Conservation (phyloP, 148 eudicot genomes). For the Rhododendron williamsianum region DNA sequence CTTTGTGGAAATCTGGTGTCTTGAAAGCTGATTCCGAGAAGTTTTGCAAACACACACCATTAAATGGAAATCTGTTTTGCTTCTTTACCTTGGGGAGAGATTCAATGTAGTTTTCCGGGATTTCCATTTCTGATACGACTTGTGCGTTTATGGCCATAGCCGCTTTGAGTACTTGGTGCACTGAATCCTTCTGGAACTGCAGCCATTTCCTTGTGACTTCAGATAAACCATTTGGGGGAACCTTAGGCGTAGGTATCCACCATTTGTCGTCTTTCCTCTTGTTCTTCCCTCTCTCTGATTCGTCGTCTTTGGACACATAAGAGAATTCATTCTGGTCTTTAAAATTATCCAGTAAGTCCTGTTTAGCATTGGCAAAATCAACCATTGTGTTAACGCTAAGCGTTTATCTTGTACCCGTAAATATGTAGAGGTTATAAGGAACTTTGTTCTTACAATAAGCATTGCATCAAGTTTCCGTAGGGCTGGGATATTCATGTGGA, state of each 20-base stretch:
- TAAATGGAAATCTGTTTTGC: neutral
- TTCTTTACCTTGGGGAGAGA: conserved; percentile 60
- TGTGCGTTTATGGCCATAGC: conserved; percentile 85
- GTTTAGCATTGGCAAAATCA: conserved; percentile 5
- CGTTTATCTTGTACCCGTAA: neutral
- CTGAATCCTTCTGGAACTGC: conserved; percentile 61
- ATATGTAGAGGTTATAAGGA: neutral
- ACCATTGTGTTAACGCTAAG: neutral
- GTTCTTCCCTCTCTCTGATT: conserved; percentile 26
- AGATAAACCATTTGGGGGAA: conserved; percentile 60
- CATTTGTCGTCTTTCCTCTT: conserved; percentile 56
- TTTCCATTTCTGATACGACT: conserved; percentile 60
- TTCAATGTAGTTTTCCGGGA: conserved; percentile 69
- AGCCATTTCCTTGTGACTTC: conserved; percentile 56
- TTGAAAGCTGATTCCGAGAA: neutral
- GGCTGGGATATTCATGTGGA: conserved; percentile 65
- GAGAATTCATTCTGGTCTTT: conserved; percentile 61
- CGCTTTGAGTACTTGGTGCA: conserved; percentile 73
- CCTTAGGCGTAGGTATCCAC: conserved; percentile 76
- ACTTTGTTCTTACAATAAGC: conserved; percentile 49
- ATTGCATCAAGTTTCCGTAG: conserved; percentile 69
- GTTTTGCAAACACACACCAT: neutral
- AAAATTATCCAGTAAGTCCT: conserved; percentile 67
- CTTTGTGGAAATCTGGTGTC: neutral
- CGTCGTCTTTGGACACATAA: conserved; percentile 53